A percentile compares a stretch with the other conserved stretches of the same genome.
phyloP scores from a whole-genome alignment of 768 basidiomycete species.

The Rhodotorula graminis region DNA sequence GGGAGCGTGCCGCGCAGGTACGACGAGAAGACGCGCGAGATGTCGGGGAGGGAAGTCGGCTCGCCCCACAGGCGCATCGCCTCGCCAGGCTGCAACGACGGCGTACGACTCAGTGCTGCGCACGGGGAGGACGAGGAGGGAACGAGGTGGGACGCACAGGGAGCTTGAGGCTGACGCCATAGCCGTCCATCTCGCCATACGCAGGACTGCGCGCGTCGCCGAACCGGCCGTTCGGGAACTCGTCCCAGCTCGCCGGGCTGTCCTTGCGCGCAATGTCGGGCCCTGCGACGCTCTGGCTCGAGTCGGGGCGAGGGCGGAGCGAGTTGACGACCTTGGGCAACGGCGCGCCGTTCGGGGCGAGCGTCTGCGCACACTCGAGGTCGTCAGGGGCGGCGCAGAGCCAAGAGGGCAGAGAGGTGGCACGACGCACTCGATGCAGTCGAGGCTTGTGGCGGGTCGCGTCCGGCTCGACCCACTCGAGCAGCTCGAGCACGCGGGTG shows the following conservation, averaged over 20 bases:
- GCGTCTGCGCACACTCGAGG: slow-evolving; percentile 54
- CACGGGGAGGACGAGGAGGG: background rate
- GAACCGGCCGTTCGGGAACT: slow-evolving; percentile 98
- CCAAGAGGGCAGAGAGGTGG: too few relatives aligned
- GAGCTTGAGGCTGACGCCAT: slow-evolving; percentile 87
- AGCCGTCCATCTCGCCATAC: slow-evolving; percentile 95
- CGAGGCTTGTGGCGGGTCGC: slow-evolving; percentile 5
- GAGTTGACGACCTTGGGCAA: slow-evolving; percentile 36
- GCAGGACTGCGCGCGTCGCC: slow-evolving; percentile 96
- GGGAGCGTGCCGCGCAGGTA: slow-evolving; percentile 66
- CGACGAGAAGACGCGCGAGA: slow-evolving; percentile 71
- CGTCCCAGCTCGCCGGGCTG: slow-evolving; percentile 47
- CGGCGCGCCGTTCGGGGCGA: slow-evolving; percentile 62
- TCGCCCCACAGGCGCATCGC: slow-evolving; percentile 70
- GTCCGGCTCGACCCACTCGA: slow-evolving; percentile 59
- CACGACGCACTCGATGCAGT: slow-evolving; percentile 34
- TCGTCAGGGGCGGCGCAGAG: too few relatives aligned
- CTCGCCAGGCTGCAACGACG: slow-evolving; percentile 55
- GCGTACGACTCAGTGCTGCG: slow-evolving; percentile 4
- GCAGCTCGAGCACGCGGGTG: slow-evolving; percentile 69
- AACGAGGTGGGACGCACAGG: slow-evolving; percentile 54
- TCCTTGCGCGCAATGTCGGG: slow-evolving; percentile 33
- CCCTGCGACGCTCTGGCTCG: slow-evolving; percentile 10
- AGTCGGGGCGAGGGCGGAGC: background rate
- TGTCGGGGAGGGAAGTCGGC: slow-evolving; percentile 61